A percentile compares a stretch with the other conserved stretches of the same genome.
Evolutionary conservation across 768 basidiomycete genomes (phyloP).

Genomic region (Agrocybe pediades): DNA sequence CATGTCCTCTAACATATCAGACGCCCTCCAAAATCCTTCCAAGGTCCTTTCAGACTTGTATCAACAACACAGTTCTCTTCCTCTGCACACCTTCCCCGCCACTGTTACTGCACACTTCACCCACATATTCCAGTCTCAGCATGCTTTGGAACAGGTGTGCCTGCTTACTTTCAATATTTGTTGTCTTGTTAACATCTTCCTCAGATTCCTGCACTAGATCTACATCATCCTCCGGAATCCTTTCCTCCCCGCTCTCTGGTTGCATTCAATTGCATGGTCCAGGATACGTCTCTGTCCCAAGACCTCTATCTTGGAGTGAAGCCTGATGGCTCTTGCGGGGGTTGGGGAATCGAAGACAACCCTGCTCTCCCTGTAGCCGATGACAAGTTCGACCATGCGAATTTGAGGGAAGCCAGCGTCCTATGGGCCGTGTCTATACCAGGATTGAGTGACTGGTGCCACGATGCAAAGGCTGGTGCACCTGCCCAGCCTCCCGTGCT

Average conservation of each 20-base stretch:
- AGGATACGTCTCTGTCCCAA: slow-evolving; percentile 74
- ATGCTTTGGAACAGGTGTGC: slow-evolving; percentile 43
- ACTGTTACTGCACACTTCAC: slow-evolving; percentile 49
- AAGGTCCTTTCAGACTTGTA: slow-evolving; percentile 52
- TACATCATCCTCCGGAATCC: slow-evolving; percentile 47
- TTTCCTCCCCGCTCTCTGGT: slow-evolving; percentile 61
- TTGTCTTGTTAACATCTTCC: background rate
- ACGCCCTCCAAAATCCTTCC: slow-evolving; percentile 44
- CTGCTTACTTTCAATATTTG: background rate
- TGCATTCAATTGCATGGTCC: slow-evolving; percentile 76
- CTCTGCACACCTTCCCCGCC: slow-evolving; percentile 38
- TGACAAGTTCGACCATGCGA: slow-evolving; percentile 41
- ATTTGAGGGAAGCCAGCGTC: slow-evolving; percentile 62
- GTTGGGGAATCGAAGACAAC: slow-evolving; percentile 67
- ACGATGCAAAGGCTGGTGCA: slow-evolving; percentile 22
- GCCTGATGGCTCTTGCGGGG: slow-evolving; percentile 51
- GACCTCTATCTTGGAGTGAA: slow-evolving; percentile 69
- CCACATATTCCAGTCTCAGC: slow-evolving; percentile 37
- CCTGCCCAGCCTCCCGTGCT: slow-evolving; percentile 9
- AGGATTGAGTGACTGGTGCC: slow-evolving; percentile 63
- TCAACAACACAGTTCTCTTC: slow-evolving; percentile 19
- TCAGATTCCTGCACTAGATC: slow-evolving; percentile 62
- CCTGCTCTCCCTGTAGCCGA: slow-evolving; percentile 24
- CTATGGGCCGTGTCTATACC: slow-evolving; percentile 80
- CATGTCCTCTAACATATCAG: slow-evolving; percentile 53